Base-by-base conservation (phyloP, 176 grass and related monocot species). In the Panicum miliaceum region DNA sequence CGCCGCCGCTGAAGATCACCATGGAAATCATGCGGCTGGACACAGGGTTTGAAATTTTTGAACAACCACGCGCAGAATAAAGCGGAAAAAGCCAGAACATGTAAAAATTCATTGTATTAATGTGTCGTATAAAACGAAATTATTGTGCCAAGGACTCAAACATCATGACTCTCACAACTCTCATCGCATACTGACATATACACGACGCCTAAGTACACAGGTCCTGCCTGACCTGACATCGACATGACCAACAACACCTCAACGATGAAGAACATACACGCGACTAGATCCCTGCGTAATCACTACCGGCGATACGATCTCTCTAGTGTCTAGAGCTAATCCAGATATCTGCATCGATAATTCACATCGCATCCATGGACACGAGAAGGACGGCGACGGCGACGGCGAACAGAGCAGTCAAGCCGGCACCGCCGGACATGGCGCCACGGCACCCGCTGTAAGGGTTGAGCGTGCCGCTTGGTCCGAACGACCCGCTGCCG, bases 401-500 rank as follows among this genome's bases (percentile, higher is more conserved):
- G 7, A 51, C 12, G 42, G 69, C 81, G 3, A 68, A 42, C 13
- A 85, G 23, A 56, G 65, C 63, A 16, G n/a, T 22, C 7, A 82
- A 58, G 19, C 34, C 48, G 58, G 89, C 68, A 32, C 68, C 6
- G 1, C 68, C 2, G 1, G 79, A 78, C 4, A 60, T 27, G 60
- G 37, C 81, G 12, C 66, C 75, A 20, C 75, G 73, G 29, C 22
- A 12, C 20, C 61, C 89, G 52, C 26, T 6, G 29, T 84, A 86
- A 8, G 89, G 84, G n/a, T 45, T 36, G 51, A 90, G 81, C 37
- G 75, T 70, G 84, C 89, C 32, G 89, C 84, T 90, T 1, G 89
- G 89, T 0, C 89, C 89, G 75, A 90, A 90, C 14, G 72, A 40
- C 1, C 80, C 84, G 75, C 58, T 90, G 27, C 89, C 89, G 56